A percentile compares a stretch with the other conserved stretches of the same genome.
phyloP scores from a whole-genome alignment of 2,329 filamentous ascomycete species.

The Scytalidium sp. region DNA sequence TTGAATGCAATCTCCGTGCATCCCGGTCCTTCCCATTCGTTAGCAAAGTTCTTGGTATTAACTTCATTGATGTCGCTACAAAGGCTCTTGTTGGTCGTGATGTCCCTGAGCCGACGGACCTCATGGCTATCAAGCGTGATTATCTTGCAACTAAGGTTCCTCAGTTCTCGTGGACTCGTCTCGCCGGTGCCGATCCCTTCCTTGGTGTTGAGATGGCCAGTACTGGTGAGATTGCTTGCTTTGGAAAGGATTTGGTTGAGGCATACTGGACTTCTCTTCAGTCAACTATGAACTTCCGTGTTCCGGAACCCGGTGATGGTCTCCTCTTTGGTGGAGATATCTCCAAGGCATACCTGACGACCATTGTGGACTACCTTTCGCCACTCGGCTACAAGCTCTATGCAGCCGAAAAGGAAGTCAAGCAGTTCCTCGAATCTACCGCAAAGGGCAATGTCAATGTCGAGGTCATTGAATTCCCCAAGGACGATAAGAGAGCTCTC shows the following conservation, averaged over 20 bases:
- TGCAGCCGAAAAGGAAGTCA: slow-evolving; percentile 78
- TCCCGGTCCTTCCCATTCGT: slow-evolving; percentile 98
- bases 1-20: slow-evolving; percentile 96
- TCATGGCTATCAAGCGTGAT: slow-evolving; percentile 85
- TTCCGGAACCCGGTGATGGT: slow-evolving; percentile 91
- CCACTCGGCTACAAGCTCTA: slow-evolving; percentile 94
- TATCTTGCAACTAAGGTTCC: slow-evolving; percentile 97
- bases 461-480: slow-evolving; percentile 95
- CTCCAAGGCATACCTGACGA: slow-evolving; percentile 65
- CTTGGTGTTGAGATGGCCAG: slow-evolving; percentile 96
- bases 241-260: slow-evolving; percentile 92
- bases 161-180: slow-evolving; percentile 98
- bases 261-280: slow-evolving; percentile 97
- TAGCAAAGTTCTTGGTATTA: slow-evolving; percentile 91
- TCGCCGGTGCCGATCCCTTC: slow-evolving; percentile 95
- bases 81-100: slow-evolving; percentile 84
- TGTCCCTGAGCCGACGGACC: slow-evolving; percentile 79
- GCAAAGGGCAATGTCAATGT: slow-evolving; percentile 67
- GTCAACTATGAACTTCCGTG: slow-evolving; percentile 98
- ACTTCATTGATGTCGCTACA: slow-evolving; percentile 95
- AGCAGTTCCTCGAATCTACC: slow-evolving; percentile 73
- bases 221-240: slow-evolving; percentile 98
- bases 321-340: slow-evolving; percentile 89
- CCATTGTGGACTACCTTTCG: slow-evolving; percentile 81
- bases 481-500: slow-evolving; percentile 90